Evolutionary conservation across 768 basidiomycete species (phyloP).

Genomic region (Leccinellum albellum): DNA sequence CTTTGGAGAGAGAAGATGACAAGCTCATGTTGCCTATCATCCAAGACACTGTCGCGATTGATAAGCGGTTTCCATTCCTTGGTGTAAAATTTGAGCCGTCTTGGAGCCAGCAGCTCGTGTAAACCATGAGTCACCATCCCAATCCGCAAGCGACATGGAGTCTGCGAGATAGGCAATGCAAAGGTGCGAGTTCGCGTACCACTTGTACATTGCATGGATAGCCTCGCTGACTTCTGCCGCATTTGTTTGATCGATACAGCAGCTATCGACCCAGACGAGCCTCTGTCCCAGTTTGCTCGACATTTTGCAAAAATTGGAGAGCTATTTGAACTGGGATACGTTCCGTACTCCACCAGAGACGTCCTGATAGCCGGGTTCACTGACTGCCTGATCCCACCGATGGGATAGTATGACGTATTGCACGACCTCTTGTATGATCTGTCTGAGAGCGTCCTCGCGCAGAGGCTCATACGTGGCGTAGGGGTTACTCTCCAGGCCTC

Average conservation of each 20-base stretch:
- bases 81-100: slow-evolving; percentile 16
- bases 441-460: not conserved
- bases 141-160: not conserved
- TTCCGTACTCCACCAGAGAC: not conserved
- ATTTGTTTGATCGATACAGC: slow-evolving; percentile 19
- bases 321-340: not conserved
- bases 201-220: slow-evolving; percentile 20
- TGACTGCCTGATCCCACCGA: slow-evolving; percentile 2
- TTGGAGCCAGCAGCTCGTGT: slow-evolving; percentile 15
- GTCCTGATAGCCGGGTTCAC: slow-evolving; percentile 12
- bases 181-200: slow-evolving; percentile 20
- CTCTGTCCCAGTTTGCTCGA: not conserved
- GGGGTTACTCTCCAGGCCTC: not conserved
- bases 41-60: not conserved
- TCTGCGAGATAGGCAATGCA: slow-evolving; percentile 19
- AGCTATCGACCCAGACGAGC: slow-evolving; percentile 17
- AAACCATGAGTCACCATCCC: slow-evolving; percentile 10
- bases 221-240: slow-evolving; percentile 18
- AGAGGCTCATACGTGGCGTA: not conserved
- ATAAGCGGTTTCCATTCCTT: slow-evolving; percentile 9
- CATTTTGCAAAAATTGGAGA: slow-evolving; percentile 6
- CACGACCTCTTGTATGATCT: slow-evolving; percentile 13
- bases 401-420: slow-evolving; percentile 15
- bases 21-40: not conserved
- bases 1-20: not conserved